Evolutionary conservation across 2,329 filamentous ascomycete species (phyloP), one percentile per base, ranked within the genome.

Genomic region (Periconia sp.): DNA sequence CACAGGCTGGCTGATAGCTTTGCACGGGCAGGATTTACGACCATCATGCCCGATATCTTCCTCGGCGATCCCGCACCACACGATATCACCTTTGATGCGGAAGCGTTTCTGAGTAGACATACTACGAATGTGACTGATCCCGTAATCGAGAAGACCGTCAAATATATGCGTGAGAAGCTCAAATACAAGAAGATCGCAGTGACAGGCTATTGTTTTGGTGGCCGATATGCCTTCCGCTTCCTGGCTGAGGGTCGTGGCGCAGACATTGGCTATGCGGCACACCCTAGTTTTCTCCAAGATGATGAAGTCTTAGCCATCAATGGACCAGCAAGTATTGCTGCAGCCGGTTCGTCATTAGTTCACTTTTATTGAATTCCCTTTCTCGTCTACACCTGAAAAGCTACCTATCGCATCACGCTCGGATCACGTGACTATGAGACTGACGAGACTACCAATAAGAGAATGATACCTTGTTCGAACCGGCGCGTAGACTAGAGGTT

Each of bases 151-250:
- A 64, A 68, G 36, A 75, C 73, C 36, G 77, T 86, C 59, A 79
- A 82, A 64, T 77, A 80, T 43, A 64, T 88, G 38, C 78, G 78
- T 47, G 73, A 77, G 43, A 73, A 80, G 36, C 72, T 58, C 26
- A 50, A 54, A 8, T 45, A 78, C 38, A 81, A 78, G 61, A 81
- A 78, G 53, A 70, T 89, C 29, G 86, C 80, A 4, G 79, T 75
- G 13, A 79, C 83, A 0, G 87, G 87, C 0, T 89, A 89, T 70
- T 89, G 87, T 70, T 87, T 89, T 53, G 86, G 87, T 35, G 86
- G 79, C 41, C 88, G 87, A 81, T 92, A 87, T 65, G 82, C 88
- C 22, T 75, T 79, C 36, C 83, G 87, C 24, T 84, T 84, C 72
- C 78, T 80, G 2, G 71, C 72, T 15, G 46, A 72, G 42, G 83